phyloP scores from a whole-genome alignment of 805 yeast genomes.

The Ogataea pini region DNA sequence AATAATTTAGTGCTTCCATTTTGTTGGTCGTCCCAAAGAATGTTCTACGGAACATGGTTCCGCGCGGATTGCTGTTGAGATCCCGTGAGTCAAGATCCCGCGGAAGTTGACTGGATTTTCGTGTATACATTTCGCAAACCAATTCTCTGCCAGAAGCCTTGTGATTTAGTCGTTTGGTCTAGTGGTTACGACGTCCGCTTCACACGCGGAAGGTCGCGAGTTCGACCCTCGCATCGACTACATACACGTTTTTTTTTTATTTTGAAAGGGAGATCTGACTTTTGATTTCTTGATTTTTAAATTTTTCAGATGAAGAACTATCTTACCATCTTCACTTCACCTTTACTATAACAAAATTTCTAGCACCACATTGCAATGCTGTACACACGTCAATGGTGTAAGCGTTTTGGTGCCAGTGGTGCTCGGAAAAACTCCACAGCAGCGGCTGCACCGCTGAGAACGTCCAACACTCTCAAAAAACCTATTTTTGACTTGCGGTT shows the following conservation, averaged over 20 bases:
- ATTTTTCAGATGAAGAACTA: too few species aligned
- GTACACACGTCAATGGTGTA: not conserved
- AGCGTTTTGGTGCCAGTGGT: not conserved
- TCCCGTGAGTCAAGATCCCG: not conserved
- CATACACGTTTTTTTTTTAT: conserved; percentile 1
- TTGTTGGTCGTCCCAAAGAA: not conserved
- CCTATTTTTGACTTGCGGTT: conserved; percentile 39
- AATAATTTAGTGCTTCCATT: too few species aligned
- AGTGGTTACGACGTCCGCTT: conserved; percentile 44
- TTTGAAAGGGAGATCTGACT: not conserved
- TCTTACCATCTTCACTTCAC: too few species aligned
- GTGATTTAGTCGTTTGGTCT: conserved; percentile 39
- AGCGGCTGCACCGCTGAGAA: conserved; percentile 17
- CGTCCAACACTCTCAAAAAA: conserved; percentile 33
- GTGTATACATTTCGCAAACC: not conserved
- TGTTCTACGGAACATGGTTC: not conserved
- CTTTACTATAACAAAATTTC: not conserved
- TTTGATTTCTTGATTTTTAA: too few species aligned
- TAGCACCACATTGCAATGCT: not conserved
- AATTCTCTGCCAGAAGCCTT: not conserved
- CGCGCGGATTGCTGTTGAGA: not conserved
- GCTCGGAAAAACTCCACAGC: not conserved
- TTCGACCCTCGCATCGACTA: conserved; percentile 43
- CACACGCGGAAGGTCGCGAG: conserved; percentile 45
- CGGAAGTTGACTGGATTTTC: not conserved